Percentiles rank a stretch among this genome's conserved stretches.
phyloP scores from a whole-genome alignment of 352 stramenopile species.

The Elongisporangium anandrum region DNA sequence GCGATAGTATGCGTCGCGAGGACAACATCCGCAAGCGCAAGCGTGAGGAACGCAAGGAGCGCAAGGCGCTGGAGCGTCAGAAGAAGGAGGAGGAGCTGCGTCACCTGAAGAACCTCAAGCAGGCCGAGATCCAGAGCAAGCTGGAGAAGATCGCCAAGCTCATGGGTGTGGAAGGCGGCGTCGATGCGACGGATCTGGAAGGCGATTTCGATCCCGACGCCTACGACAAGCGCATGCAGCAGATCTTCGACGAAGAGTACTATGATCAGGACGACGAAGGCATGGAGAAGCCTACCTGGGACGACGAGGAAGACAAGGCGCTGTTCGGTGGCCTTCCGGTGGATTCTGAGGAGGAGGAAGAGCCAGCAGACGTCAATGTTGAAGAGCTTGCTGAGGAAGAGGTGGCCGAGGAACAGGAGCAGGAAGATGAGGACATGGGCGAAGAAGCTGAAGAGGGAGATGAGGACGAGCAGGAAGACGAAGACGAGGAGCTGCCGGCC shows the following conservation, averaged over 20 bases:
- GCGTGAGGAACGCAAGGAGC: constrained; percentile 90
- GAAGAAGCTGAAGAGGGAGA: constrained; percentile 23
- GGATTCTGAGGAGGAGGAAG: constrained; percentile 61
- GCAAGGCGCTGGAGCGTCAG: constrained; percentile 93
- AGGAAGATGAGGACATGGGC: constrained; percentile 22
- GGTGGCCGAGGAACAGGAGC: constrained; percentile 26
- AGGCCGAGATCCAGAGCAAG: constrained; percentile 93
- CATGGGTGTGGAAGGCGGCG: constrained; percentile 67
- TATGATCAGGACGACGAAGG: constrained; percentile 87
- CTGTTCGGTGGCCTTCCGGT: constrained; percentile 71
- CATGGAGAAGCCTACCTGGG: constrained; percentile 75
- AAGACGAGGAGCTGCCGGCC: constrained; percentile 36
- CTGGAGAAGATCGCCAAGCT: constrained; percentile 89
- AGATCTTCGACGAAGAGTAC: constrained; percentile 98
- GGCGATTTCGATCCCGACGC: constrained; percentile 96
- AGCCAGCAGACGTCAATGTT: constrained; percentile 21
- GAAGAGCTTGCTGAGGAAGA: constrained; percentile 19
- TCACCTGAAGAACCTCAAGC: constrained; percentile 97
- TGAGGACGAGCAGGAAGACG: constrained; percentile 41
- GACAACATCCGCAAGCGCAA: constrained; percentile 96
- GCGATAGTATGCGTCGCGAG: constrained; percentile 92
- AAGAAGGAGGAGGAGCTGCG: constrained; percentile 97
- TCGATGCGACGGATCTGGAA: constrained; percentile 74
- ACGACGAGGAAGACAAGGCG: constrained; percentile 81
- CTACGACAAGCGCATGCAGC: constrained; percentile 95